Conservation (phyloP, 2,329 filamentous ascomycete genomes). For the Fusarium devonianum region DNA sequence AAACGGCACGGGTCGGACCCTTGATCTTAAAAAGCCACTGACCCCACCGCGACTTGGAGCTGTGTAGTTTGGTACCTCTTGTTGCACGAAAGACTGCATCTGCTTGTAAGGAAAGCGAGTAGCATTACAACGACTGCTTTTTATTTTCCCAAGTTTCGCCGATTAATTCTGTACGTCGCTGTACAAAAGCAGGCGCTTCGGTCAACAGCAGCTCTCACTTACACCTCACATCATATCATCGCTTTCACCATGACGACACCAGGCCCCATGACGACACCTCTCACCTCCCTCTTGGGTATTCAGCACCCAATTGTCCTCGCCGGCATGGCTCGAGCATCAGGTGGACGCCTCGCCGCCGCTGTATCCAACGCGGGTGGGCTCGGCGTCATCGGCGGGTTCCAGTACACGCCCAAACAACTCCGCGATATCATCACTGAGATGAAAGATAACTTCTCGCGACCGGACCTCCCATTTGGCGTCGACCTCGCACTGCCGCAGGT, state of each 20-base stretch:
- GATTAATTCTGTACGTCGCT: background rate
- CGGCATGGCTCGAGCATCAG: constrained; percentile 89
- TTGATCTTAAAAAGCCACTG: constrained; percentile 20
- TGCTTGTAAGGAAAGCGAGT: no score
- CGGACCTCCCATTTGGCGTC: constrained; percentile 83
- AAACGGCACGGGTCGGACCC: constrained; percentile 22
- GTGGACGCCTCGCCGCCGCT: constrained; percentile 79
- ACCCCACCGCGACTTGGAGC: constrained; percentile 15
- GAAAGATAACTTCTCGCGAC: constrained; percentile 73
- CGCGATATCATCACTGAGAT: constrained; percentile 85
- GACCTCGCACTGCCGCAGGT: constrained; percentile 92
- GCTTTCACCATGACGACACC: constrained; percentile 48
- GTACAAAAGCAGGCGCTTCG: background rate
- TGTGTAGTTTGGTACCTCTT: background rate
- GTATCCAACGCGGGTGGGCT: constrained; percentile 90
- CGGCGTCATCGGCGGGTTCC: constrained; percentile 75
- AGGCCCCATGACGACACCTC: constrained; percentile 74
- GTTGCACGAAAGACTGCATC: no score
- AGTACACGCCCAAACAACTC: constrained; percentile 77
- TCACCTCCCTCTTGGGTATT: constrained; percentile 81
- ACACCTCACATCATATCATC: constrained; percentile 2
- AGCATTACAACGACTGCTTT: background rate
- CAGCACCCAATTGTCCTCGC: constrained; percentile 89
- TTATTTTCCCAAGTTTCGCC: background rate
- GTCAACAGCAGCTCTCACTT: background rate